phyloP scores from a whole-genome alignment of 2,329 filamentous ascomycete species.

The Neoascochyta sp. region DNA sequence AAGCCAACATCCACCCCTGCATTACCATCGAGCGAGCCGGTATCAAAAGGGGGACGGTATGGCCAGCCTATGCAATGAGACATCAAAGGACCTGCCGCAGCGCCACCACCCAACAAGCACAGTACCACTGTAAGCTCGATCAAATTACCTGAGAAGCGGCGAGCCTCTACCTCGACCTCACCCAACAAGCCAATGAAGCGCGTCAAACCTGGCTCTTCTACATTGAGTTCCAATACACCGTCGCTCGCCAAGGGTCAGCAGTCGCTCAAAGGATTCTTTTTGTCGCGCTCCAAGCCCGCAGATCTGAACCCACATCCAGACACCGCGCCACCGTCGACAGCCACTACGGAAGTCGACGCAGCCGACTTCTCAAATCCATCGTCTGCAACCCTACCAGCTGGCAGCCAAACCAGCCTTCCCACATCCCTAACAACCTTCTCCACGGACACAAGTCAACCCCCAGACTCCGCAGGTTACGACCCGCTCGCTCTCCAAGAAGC shows the following conservation, averaged over 20 bases:
- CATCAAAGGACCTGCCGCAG: slow-evolving; percentile 5
- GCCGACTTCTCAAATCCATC: slow-evolving; percentile 3
- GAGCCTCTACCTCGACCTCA: slow-evolving; percentile 15
- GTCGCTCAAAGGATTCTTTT: slow-evolving; percentile 75
- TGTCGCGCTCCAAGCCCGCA: slow-evolving; percentile 33
- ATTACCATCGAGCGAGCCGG: slow-evolving; percentile 2
- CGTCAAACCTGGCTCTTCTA: slow-evolving; percentile 43
- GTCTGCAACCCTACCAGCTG: slow-evolving; percentile 2
- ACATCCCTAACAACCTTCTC: too few species aligned
- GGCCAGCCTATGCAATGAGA: slow-evolving; percentile 4
- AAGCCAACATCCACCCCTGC: slow-evolving; percentile 6
- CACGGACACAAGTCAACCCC: too few species aligned
- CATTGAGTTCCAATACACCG: slow-evolving; percentile 16
- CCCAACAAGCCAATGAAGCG: slow-evolving; percentile 44
- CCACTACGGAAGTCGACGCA: slow-evolving; percentile 3
- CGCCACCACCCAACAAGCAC: slow-evolving; percentile 7
- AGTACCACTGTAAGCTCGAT: slow-evolving; percentile 13
- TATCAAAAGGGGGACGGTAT: slow-evolving; percentile 2
- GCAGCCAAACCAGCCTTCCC: slow-evolving; percentile 2
- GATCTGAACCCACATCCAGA: slow-evolving; percentile 5
- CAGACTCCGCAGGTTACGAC: too few species aligned
- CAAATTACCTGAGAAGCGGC: slow-evolving; percentile 31
- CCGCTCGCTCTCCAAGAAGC: slow-evolving; percentile 52
- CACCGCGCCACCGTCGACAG: slow-evolving; percentile 3
- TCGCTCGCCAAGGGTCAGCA: slow-evolving; percentile 49